phyloP scores from a whole-genome alignment of 1,284 basidiomycete species.

The Grifola frondosa region DNA sequence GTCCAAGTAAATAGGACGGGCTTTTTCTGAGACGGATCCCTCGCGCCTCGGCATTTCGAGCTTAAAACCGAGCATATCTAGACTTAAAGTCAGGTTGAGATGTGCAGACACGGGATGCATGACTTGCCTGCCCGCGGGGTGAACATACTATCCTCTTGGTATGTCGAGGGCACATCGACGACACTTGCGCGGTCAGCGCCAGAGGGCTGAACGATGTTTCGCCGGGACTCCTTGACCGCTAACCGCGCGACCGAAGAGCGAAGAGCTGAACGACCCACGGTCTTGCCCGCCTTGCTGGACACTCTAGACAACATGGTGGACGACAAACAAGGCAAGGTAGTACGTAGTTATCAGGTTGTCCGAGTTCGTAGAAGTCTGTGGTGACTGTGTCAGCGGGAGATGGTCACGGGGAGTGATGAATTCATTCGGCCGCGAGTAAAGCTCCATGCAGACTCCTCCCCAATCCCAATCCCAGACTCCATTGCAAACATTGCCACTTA shows the following conservation, averaged over 20 bases:
- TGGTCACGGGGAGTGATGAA: conserved; percentile 13
- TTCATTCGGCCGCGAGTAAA: conserved; percentile 6
- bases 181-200: conserved; percentile 77
- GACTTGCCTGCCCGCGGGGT: conserved; percentile 66
- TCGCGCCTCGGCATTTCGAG: conserved; percentile 70
- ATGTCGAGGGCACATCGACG: conserved; percentile 72
- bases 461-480: conserved; percentile 6
- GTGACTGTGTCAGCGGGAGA: conserved; percentile 5
- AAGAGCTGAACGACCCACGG: conserved; percentile 35
- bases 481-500: background rate
- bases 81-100: background rate
- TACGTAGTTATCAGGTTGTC: too few species aligned
- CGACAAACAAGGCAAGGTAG: conserved; percentile 19
- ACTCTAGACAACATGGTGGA: conserved; percentile 56
- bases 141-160: conserved; percentile 69
- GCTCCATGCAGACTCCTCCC: conserved; percentile 15
- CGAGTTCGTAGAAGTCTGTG: too few species aligned
- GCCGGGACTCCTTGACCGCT: conserved; percentile 27
- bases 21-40: conserved; percentile 58
- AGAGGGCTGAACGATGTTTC: conserved; percentile 73
- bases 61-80: conserved; percentile 91
- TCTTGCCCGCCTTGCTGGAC: conserved; percentile 46
- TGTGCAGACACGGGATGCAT: background rate
- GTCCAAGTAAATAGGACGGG: conserved; percentile 91
- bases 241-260: conserved; percentile 19